Base-by-base conservation (phyloP, 176 grass and related monocot species). In the Puccinellia tenuiflora region DNA sequence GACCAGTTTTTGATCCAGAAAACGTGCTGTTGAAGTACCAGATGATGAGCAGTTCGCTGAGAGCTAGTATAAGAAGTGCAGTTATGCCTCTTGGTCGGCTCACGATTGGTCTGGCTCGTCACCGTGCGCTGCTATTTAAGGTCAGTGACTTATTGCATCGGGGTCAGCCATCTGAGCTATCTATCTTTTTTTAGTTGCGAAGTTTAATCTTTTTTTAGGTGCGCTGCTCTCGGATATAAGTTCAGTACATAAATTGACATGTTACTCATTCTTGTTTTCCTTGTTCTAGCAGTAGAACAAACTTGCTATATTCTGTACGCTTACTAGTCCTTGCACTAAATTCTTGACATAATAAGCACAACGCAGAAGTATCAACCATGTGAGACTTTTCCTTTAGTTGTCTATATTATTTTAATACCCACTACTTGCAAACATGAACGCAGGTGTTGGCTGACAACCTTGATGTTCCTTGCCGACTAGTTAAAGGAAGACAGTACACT, bases 71-170 rank as follows among this genome's bases (percentile, higher is more conserved):
- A 40, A 87, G 81, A 86, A 99, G 81, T 83, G 79, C 81, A 26
- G 87, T 96, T 62, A 70, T 94, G 31, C 93, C 88, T 34, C 89
- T 99, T 87, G 96, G 96, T 7, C 76, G 21, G 77, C 26, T 99
- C 80, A 94, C 85, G 61, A 47, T 94, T 90, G 96, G 96, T 75
- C 84, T 99, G 69, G 93, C 88, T 77, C 89, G 89, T 86, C 93
- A 99, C 86, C 96, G 96, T 55, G 89, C 96, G 3, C 84, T 99
- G 37, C 83, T 99, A 62, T 99, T 99, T 85, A 99, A 99, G 96
- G 96, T 99, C 71, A 90, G 82, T 72, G 59, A 75, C 47, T 68
- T 79, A 83, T 55, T 33, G 13, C 47, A 50, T 42, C 50, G 11
- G 61, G 34, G 3, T 10, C 35, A 82, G 1, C 73, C 40, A 56